These are phyloP conservation scores for Eimeria necatrix DNA, from an alignment of 169 alveolate genomes.

Conservation along the genomic window DNA sequence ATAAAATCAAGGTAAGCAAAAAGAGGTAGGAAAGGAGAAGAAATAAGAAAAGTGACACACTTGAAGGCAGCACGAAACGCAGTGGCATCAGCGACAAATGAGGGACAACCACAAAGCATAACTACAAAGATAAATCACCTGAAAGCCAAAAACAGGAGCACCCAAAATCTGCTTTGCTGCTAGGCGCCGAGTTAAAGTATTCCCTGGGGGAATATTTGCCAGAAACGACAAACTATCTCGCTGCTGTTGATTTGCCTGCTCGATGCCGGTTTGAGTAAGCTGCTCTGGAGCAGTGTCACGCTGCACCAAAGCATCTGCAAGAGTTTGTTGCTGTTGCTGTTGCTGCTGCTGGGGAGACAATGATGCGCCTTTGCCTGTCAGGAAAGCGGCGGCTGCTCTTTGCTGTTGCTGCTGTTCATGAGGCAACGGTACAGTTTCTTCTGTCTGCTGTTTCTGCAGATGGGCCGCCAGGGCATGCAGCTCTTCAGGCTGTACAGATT, in stretches of 20 bases:
- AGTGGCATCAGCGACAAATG: no score
- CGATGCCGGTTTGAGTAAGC: neutral
- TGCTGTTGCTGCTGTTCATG: neutral
- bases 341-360: neutral
- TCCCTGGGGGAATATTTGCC: neutral
- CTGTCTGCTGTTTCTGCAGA: neutral
- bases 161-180: conserved; percentile 36
- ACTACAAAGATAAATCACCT: neutral
- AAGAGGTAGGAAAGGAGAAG: no score
- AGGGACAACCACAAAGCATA: no score
- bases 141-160: conserved; percentile 67
- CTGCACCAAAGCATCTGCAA: neutral
- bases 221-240: neutral
- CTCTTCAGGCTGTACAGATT: neutral
- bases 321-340: neutral
- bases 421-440: neutral
- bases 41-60: no score
- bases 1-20: no score
- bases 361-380: neutral
- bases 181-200: neutral
- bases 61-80: no score
- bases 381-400: neutral
- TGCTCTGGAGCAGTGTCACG: neutral
- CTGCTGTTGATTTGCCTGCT: neutral
- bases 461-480: neutral